Evolutionary conservation across 805 yeast species (phyloP).

Genomic region (Yamadazyma kitorensis): DNA sequence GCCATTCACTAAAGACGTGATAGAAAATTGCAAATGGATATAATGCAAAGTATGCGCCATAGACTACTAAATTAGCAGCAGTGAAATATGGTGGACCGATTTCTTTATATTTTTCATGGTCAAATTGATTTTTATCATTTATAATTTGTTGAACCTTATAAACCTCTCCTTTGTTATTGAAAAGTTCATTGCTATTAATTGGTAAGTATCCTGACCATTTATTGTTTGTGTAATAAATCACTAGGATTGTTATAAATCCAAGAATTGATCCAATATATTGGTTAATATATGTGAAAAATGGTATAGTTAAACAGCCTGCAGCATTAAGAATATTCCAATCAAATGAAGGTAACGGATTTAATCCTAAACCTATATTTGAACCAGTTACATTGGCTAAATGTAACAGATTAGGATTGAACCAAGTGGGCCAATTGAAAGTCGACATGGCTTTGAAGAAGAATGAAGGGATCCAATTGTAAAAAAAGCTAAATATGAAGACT

Average conservation of each 20-base stretch:
- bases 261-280: slow-evolving; percentile 35
- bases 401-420: slow-evolving; percentile 39
- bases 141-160: slow-evolving; percentile 49
- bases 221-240: slow-evolving; percentile 45
- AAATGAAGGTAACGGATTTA: slow-evolving; percentile 41
- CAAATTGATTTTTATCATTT: slow-evolving; percentile 42
- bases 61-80: slow-evolving; percentile 58
- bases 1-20: slow-evolving; percentile 46
- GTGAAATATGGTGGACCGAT: slow-evolving; percentile 66
- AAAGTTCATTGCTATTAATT: slow-evolving; percentile 50
- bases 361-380: slow-evolving; percentile 34
- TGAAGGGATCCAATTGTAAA: slow-evolving; percentile 43
- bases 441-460: slow-evolving; percentile 39
- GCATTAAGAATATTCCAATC: slow-evolving; percentile 42
- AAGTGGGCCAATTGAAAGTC: slow-evolving; percentile 44
- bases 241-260: slow-evolving; percentile 30
- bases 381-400: slow-evolving; percentile 41
- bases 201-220: slow-evolving; percentile 52
- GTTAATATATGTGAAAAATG: slow-evolving; percentile 42
- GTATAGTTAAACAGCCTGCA: slow-evolving; percentile 39
- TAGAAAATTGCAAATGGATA: slow-evolving; percentile 56
- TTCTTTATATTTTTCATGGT: slow-evolving; percentile 43
- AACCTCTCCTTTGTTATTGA: slow-evolving; percentile 48
- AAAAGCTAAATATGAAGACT: slow-evolving; percentile 30
- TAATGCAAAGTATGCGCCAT: slow-evolving; percentile 55